phyloP scores from a whole-genome alignment of 306 rosid species.

The peach (Prunus persica) region Prunus_persica_NCBIv2 NC_034013.1:17811001-17811500 shows the following conservation, averaged over 20 bases:
- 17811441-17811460: slow-evolving; percentile 58
- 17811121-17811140: slow-evolving; percentile 50
- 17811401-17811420: slow-evolving; percentile 36
- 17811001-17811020: slow-evolving; percentile 92
- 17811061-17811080: slow-evolving; percentile 86
- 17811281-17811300: slow-evolving; percentile 31
- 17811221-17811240: slow-evolving; percentile 29
- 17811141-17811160: slow-evolving; percentile 35
- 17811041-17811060: slow-evolving; percentile 86
- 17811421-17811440: slow-evolving; percentile 45
- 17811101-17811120: slow-evolving; percentile 87
- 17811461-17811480: slow-evolving; percentile 52
- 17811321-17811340: neutral
- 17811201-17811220: slow-evolving; percentile 30
- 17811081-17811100: slow-evolving; percentile 86
- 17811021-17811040: slow-evolving; percentile 90
- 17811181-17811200: slow-evolving; percentile 34
- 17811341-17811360: slow-evolving; percentile 6
- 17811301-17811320: slow-evolving; percentile 29
- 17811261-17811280: slow-evolving; percentile 45
- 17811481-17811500: slow-evolving; percentile 34
- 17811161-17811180: slow-evolving; percentile 32
- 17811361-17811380: slow-evolving; percentile 38
- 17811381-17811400: slow-evolving; percentile 25
- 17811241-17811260: slow-evolving; percentile 30